Evolutionary conservation across 1,284 basidiomycete genomes (phyloP).

Genomic region (Schizophyllum amplum): DNA sequence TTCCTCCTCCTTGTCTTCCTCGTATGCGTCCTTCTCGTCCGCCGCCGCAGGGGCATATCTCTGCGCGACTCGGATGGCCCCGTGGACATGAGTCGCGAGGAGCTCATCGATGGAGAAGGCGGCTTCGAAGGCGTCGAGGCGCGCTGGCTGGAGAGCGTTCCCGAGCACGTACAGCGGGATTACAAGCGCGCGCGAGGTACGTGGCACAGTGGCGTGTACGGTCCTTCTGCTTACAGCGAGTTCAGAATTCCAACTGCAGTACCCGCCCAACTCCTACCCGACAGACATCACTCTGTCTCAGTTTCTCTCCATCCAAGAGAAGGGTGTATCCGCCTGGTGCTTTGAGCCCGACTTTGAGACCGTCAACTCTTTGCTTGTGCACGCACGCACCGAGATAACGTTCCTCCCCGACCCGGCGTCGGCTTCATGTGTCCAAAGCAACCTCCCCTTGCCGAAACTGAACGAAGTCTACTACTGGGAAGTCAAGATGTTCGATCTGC

Average conservation of each 20-base stretch:
- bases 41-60: conserved; percentile 72
- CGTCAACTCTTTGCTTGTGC: conserved; percentile 83
- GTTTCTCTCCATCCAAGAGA: conserved; percentile 96
- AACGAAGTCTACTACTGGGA: conserved; percentile 99
- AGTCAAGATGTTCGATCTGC: conserved; percentile 95
- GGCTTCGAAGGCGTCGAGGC: conserved; percentile 87
- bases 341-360: conserved; percentile 97
- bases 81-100: conserved; percentile 86
- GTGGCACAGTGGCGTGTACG: conserved; percentile 16
- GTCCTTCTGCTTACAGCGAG: conserved; percentile 22
- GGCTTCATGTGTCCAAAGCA: conserved; percentile 89
- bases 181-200: conserved; percentile 87
- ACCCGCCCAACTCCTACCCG: conserved; percentile 86
- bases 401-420: conserved; percentile 93
- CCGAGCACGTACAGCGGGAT: conserved; percentile 59
- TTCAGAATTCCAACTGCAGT: conserved; percentile 78
- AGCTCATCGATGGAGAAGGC: conserved; percentile 83
- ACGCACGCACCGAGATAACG: conserved; percentile 90
- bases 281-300: conserved; percentile 96
- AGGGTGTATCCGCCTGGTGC: conserved; percentile 95
- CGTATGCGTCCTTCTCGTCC: conserved; percentile 78
- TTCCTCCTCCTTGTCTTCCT: conserved; percentile 89
- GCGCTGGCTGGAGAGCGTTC: conserved; percentile 85
- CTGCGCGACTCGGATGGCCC: conserved; percentile 88
- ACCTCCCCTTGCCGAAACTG: conserved; percentile 87